Base-by-base conservation (phyloP, 495 filamentous ascomycete species). In the Lasiosphaeria ovina region DNA sequence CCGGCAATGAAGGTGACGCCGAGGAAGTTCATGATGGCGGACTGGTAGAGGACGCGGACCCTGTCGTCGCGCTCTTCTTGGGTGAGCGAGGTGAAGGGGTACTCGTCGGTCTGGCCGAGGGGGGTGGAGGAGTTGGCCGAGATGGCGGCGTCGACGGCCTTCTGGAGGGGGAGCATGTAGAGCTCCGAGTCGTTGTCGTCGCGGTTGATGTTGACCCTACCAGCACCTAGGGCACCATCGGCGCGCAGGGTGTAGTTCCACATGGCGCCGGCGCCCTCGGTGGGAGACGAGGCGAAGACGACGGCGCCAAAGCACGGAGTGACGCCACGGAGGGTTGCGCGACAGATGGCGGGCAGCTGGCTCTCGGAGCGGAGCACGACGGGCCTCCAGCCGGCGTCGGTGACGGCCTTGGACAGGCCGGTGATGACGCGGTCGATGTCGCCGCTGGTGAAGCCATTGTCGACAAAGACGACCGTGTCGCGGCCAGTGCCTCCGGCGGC, bases 221-320 rank as follows among this genome's bases (percentile, higher is more conserved):
- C 72, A 7, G 54, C 54, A 1, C 82, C 82, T 56, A 93, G 73
- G 0, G 81, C 76, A 3, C 84, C 83, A 68, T 96, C 92, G 3
- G 84, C 83, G 57, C 90, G 78, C 16, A 96, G 76, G 1, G 88
- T 92, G 63, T 95, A 96, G 70, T 93, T 93, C 92, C 92, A 95
- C n/a, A 79, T 62, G 0, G 80, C 82, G 35, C 78, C 81, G 0
- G 69, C 63, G 7, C 89, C 89, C 74, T 92, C 88, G 3, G 65
- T 77, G 3, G 89, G 90, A 9, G 88, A 91, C 6, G 83, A 86
- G 55, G 83, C 72, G 69, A 96, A 95, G 31, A 88, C 82, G 6
- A 87, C 87, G 3, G 89, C 92, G 10, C 83, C 89, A 66, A 86
- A 92, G 70, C 91, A 96, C 3, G 67, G 71, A 3, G 87, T 89